Percentiles rank a stretch among this genome's conserved stretches.
Evolutionary conservation across 2,329 filamentous ascomycete species (phyloP).

Genomic region (Aspergillus fischeri): DNA sequence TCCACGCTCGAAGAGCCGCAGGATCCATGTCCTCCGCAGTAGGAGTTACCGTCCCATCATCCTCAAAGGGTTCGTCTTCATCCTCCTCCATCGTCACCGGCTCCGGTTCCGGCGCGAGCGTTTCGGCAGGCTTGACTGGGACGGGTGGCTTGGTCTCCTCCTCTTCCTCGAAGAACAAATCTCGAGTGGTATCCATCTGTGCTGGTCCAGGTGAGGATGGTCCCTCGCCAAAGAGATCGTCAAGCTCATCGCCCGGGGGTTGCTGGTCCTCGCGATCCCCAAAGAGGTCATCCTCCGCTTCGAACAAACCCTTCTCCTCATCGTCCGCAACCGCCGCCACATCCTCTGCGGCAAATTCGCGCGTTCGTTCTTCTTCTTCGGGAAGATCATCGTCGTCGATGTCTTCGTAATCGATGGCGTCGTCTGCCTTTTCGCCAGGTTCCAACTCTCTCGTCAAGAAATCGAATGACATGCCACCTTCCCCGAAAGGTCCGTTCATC

Average conservation of each 20-base stretch:
- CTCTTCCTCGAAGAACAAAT: conserved; percentile 31
- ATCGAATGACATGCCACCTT: conserved; percentile 34
- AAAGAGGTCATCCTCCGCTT: conserved; percentile 38
- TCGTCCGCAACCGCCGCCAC: conserved; percentile 54
- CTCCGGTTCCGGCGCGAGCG: conserved; percentile 15
- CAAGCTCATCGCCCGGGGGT: conserved; percentile 37
- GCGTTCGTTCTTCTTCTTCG: conserved; percentile 47
- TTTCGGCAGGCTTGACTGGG: conserved; percentile 13
- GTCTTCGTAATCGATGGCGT: conserved; percentile 86
- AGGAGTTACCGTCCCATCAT: conserved; percentile 24
- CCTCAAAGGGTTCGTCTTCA: conserved; percentile 21
- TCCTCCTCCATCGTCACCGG: conserved; percentile 24
- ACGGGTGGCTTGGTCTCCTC: conserved; percentile 16
- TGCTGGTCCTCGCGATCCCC: conserved; percentile 23
- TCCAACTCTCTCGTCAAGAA: conserved; percentile 40
- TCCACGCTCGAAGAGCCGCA: conserved; percentile 39
- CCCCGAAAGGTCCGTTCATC: conserved; percentile 35
- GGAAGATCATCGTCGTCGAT: conserved; percentile 89
- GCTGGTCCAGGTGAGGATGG: conserved; percentile 32
- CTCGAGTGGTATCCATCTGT: conserved; percentile 27
- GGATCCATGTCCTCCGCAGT: conserved; percentile 40
- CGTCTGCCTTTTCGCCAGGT: conserved; percentile 74
- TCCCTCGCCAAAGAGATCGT: conserved; percentile 47
- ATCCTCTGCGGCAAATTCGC: conserved; percentile 35
- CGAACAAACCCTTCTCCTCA: conserved; percentile 21